Evolutionary conservation across 306 rosid genomes (phyloP).

Genomic region (Prosopis cineraria): DNA sequence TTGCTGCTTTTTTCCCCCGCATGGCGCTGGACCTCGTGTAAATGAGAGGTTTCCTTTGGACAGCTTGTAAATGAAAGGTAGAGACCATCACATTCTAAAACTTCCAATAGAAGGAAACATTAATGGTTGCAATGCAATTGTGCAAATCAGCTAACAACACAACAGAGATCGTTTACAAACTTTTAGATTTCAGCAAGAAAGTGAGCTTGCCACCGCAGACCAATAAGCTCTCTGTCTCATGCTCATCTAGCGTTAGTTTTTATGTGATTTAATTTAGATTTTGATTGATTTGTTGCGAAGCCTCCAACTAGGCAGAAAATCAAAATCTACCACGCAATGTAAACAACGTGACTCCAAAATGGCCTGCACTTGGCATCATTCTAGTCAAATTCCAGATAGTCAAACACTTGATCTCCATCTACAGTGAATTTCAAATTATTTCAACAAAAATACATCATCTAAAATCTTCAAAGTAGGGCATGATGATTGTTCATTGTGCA

Average conservation of each 20-base stretch:
- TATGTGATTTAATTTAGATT: background rate
- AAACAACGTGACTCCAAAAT: background rate
- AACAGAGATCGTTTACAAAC: too few relatives aligned
- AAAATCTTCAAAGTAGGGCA: background rate
- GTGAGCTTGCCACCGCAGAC: too few relatives aligned
- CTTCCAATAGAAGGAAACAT: too few relatives aligned
- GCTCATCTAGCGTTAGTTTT: background rate
- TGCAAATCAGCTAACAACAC: too few relatives aligned
- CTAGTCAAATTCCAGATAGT: background rate
- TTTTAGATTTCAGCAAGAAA: too few relatives aligned
- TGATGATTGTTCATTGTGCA: background rate
- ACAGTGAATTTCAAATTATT: background rate
- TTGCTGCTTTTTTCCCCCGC: too few relatives aligned
- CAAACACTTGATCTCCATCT: background rate
- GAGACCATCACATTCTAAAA: too few relatives aligned
- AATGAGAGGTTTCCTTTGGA: too few relatives aligned
- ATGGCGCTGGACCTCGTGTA: too few relatives aligned
- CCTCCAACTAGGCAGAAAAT: background rate
- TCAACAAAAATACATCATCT: constrained; percentile 14
- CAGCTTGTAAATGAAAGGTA: too few relatives aligned
- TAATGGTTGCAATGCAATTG: too few relatives aligned
- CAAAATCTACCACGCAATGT: background rate
- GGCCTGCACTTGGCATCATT: background rate
- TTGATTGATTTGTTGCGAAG: background rate
- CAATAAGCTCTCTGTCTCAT: too few relatives aligned